These are phyloP conservation scores for Porosira glacialis DNA, from an alignment of 352 stramenopile genomes.

Conservation along the genomic window DNA sequence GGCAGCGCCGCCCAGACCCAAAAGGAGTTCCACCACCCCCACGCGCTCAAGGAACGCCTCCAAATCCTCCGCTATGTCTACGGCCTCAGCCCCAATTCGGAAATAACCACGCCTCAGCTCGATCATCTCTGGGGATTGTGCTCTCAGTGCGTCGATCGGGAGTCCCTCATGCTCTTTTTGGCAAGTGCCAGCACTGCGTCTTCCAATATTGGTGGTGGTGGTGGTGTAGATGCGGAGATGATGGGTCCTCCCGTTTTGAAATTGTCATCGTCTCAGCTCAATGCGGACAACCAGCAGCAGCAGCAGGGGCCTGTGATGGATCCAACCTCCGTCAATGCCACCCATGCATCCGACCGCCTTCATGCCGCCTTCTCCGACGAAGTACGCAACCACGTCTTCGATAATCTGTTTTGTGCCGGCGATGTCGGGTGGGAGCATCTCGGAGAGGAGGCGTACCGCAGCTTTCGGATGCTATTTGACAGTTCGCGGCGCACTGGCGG, in stretches of 20 bases:
- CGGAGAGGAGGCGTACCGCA: conserved; percentile 60
- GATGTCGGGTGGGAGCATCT: conserved; percentile 60
- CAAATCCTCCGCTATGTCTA: conserved; percentile 74
- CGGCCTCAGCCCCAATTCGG: conserved; percentile 49
- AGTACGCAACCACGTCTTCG: conserved; percentile 62
- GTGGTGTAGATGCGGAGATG: not conserved
- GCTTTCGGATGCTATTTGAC: conserved; percentile 62
- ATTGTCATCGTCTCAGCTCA: not conserved
- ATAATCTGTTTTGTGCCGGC: conserved; percentile 71
- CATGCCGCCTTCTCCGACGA: conserved; percentile 65
- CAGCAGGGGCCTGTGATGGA: not conserved
- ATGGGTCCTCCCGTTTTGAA: not conserved
- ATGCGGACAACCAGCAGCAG: not conserved
- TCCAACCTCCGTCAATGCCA: conserved; percentile 27
- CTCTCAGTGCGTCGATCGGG: conserved; percentile 50
- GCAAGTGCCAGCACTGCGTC: conserved; percentile 54
- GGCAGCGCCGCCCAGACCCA: conserved; percentile 31
- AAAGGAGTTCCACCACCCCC: conserved; percentile 46
- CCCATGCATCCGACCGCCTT: conserved; percentile 43
- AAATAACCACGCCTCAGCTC: conserved; percentile 56
- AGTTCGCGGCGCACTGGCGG: not conserved
- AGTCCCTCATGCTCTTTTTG: conserved; percentile 78
- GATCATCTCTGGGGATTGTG: conserved; percentile 73
- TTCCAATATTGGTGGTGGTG: conserved; percentile 5
- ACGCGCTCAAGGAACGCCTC: conserved; percentile 56